A percentile compares a stretch with the other conserved stretches of the same genome.
Evolutionary conservation across 352 stramenopile species (phyloP).

Genomic region (Globisporangium abappressorium): DNA sequence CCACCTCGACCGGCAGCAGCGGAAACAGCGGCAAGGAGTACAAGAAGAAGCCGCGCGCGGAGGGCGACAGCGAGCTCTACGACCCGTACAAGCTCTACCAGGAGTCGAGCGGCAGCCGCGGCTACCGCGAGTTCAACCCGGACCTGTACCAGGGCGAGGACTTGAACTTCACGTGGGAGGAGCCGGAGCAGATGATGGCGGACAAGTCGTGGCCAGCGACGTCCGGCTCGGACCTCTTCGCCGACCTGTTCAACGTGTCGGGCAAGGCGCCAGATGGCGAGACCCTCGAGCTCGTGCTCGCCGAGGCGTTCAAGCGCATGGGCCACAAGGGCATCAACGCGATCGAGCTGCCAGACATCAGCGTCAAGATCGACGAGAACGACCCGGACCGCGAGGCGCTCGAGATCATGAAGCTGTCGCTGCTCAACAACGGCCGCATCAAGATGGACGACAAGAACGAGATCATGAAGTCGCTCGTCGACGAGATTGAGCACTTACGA

Average conservation of each 20-base stretch:
- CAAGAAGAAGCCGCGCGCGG: conserved; percentile 21
- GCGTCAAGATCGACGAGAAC: conserved; percentile 55
- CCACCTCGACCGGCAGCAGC: background rate
- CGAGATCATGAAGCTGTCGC: conserved; percentile 87
- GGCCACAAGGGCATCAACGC: conserved; percentile 72
- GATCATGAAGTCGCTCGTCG: conserved; percentile 74
- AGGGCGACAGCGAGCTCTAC: conserved; percentile 45
- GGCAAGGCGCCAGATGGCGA: conserved; percentile 46
- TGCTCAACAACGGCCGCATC: conserved; percentile 87
- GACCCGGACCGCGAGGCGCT: conserved; percentile 78
- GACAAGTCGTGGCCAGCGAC: conserved; percentile 87
- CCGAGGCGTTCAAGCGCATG: conserved; percentile 74
- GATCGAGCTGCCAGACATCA: conserved; percentile 72
- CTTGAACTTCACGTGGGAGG: conserved; percentile 62
- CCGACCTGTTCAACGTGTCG: conserved; percentile 80
- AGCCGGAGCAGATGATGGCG: conserved; percentile 81
- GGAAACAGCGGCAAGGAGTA: conserved; percentile 13
- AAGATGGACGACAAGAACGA: conserved; percentile 89
- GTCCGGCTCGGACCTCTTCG: conserved; percentile 73
- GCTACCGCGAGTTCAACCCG: conserved; percentile 81
- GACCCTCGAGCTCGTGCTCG: conserved; percentile 65
- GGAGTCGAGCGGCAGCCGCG: conserved; percentile 56
- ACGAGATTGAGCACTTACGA: conserved; percentile 78
- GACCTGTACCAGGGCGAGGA: conserved; percentile 54
- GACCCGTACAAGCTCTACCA: conserved; percentile 84